These are phyloP conservation scores for Penicillium diatomitis DNA, from an alignment of 495 filamentous ascomycete genomes.

Conservation along the genomic window DNA sequence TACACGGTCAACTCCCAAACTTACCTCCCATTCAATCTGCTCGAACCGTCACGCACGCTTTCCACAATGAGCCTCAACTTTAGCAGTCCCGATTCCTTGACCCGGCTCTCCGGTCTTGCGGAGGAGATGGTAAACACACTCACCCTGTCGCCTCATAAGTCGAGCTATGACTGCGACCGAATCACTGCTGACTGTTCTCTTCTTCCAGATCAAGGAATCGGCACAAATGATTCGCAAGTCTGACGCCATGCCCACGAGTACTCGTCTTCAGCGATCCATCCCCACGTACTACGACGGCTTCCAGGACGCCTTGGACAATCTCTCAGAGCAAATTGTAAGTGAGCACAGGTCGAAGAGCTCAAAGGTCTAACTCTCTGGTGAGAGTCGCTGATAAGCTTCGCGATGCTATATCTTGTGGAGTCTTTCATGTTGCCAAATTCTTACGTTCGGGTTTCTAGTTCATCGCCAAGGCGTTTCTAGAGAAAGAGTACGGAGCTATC, in stretches of 20 bases:
- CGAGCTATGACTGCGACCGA: background rate
- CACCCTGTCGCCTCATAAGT: background rate
- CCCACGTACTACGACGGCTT: constrained; percentile 38
- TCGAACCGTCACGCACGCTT: background rate
- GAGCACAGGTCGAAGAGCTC: background rate
- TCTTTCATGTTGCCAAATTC: too few species aligned
- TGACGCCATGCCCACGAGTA: constrained; percentile 26
- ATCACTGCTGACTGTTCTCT: constrained; percentile 9
- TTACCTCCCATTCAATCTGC: background rate
- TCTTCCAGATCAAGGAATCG: constrained; percentile 37
- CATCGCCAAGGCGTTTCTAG: constrained; percentile 37
- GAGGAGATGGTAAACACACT: constrained; percentile 34
- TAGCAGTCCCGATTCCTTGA: constrained; percentile 34
- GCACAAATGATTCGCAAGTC: constrained; percentile 37
- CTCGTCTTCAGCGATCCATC: constrained; percentile 33
- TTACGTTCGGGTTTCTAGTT: constrained; percentile 15
- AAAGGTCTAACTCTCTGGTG: too few species aligned
- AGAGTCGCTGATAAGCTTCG: too few species aligned
- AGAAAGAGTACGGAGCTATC: constrained; percentile 37
- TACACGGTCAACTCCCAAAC: too few species aligned
- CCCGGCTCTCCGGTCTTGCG: constrained; percentile 32
- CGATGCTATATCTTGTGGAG: too few species aligned
- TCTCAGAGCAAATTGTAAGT: constrained; percentile 46
- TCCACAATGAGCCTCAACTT: constrained; percentile 11
- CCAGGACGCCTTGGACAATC: constrained; percentile 40